Base-by-base conservation (phyloP, 768 basidiomycete species). In the Obba rivulosa region DNA sequence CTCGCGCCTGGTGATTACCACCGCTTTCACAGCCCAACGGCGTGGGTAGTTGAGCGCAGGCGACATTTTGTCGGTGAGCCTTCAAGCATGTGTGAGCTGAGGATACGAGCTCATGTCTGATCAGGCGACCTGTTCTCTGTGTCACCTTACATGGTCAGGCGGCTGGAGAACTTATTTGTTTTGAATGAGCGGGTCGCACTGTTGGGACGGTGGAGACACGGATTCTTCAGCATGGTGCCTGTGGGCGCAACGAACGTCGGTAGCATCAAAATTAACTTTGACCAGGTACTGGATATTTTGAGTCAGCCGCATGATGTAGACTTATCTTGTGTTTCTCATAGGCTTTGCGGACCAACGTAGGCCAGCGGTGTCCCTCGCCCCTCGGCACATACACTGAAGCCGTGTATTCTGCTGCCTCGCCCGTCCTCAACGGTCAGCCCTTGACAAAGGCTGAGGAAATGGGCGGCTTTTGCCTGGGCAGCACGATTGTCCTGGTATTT, bases 161-260 rank as follows among this genome's bases (percentile, higher is more conserved):
- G 93, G 9, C 73, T 96, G 8, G 81, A 88, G 62, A 92, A 96
- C 62, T 69, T 98, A 16, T 99, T 99, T 56, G 93, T 99, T 8
- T 76, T 99, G n/a, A 98, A 99, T 62, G 96, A 99, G 69, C 84
- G 96, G 20, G 95, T 98, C 8, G 92, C 94, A 2, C 75, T 99
- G 18, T 80, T 98, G 24, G 96, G 96, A 5, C 72, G 91, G 46
- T 98, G 96, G 96, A 82, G 81, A 61, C 72, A 96, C 58, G 96
- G 96, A 1, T 97, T 97, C 75, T 99, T 96, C 66, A 74, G 86
- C 22, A 97, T 97, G 92, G 83, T 96, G 0, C 96, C 96, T 9
- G 95, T 99, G 23, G 96, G 96, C 2, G 96, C 96, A 2, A 98
- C 95, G 10, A 98, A 99, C 64, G 96, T 98, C 44, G 96, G 96